A percentile compares a stretch with the other conserved stretches of the same genome.
phyloP scores from a whole-genome alignment of 2,329 filamentous ascomycete species.

The Rutstroemia sp. region DNA sequence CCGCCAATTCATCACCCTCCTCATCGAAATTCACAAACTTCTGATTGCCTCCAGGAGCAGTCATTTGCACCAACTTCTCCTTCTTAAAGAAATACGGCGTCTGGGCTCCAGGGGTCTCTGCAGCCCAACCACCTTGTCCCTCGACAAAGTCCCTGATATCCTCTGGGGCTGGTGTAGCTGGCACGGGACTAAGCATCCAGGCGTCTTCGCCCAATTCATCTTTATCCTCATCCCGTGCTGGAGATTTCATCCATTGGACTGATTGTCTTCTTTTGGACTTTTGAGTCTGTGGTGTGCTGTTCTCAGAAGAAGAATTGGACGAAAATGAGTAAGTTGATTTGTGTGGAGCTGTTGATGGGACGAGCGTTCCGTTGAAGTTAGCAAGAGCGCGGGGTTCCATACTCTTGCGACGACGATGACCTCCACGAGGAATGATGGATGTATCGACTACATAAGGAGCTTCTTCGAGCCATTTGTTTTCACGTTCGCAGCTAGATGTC shows the following conservation, averaged over 20 bases:
- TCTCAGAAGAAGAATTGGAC: slow-evolving; percentile 24
- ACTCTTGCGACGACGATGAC: slow-evolving; percentile 65
- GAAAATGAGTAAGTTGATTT: slow-evolving; percentile 26
- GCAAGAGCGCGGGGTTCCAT: slow-evolving; percentile 70
- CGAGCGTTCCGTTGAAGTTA: slow-evolving; percentile 59
- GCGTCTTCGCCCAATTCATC: slow-evolving; percentile 20
- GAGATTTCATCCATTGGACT: slow-evolving; percentile 29
- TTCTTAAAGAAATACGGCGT: slow-evolving; percentile 29
- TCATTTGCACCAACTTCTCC: slow-evolving; percentile 27
- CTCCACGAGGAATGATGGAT: slow-evolving; percentile 58
- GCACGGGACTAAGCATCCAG: slow-evolving; percentile 25
- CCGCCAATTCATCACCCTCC: not conserved
- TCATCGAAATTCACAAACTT: slow-evolving; percentile 20
- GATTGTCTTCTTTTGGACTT: slow-evolving; percentile 27
- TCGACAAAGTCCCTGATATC: slow-evolving; percentile 26
- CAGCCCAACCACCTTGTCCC: slow-evolving; percentile 22
- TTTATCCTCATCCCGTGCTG: slow-evolving; percentile 13
- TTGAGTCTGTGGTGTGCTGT: slow-evolving; percentile 24
- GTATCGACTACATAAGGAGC: slow-evolving; percentile 62
- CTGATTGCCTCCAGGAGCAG: slow-evolving; percentile 14
- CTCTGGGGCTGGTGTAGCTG: slow-evolving; percentile 27
- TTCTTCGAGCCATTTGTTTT: slow-evolving; percentile 72
- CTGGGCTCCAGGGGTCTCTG: slow-evolving; percentile 24
- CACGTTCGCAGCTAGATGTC: slow-evolving; percentile 58
- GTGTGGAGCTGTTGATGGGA: slow-evolving; percentile 32